A percentile compares a stretch with the other conserved stretches of the same genome.
Conservation (phyloP, 2,329 filamentous ascomycete genomes). For the Xylaria arbuscula region DNA sequence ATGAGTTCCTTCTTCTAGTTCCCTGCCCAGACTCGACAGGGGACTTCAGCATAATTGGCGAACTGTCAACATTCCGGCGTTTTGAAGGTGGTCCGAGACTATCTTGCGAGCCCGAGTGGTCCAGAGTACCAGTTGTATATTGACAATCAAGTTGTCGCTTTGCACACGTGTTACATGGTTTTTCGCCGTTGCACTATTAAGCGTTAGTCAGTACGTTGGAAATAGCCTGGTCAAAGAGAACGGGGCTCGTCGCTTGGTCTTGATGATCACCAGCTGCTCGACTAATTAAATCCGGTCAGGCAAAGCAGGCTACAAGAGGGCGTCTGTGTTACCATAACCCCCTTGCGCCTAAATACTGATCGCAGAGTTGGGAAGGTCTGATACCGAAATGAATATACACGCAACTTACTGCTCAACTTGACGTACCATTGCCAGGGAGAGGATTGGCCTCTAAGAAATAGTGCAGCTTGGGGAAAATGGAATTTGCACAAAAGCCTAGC, state of each 20-base stretch:
- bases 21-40: slow-evolving; percentile 47
- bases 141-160: slow-evolving; percentile 62
- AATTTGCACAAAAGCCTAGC: background rate
- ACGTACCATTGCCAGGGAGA: slow-evolving; percentile 25
- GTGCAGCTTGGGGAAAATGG: slow-evolving; percentile 6
- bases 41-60: slow-evolving; percentile 44
- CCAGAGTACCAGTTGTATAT: slow-evolving; percentile 54
- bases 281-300: slow-evolving; percentile 3
- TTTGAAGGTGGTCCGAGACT: slow-evolving; percentile 53
- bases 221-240: slow-evolving; percentile 19
- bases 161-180: slow-evolving; percentile 68
- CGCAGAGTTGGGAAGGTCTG: slow-evolving; percentile 2
- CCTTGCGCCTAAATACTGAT: slow-evolving; percentile 1
- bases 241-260: background rate
- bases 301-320: slow-evolving; percentile 10
- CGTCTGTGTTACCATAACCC: background rate
- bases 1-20: slow-evolving; percentile 41
- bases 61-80: slow-evolving; percentile 51
- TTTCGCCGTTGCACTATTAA: slow-evolving; percentile 67
- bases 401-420: slow-evolving; percentile 34
- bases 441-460: slow-evolving; percentile 2
- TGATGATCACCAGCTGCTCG: slow-evolving; percentile 11
- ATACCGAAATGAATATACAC: slow-evolving; percentile 22
- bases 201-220: slow-evolving; percentile 39
- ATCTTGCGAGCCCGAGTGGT: slow-evolving; percentile 47